Conservation (phyloP, 2,329 filamentous ascomycete genomes). For the Elsinoe necatrix region DNA sequence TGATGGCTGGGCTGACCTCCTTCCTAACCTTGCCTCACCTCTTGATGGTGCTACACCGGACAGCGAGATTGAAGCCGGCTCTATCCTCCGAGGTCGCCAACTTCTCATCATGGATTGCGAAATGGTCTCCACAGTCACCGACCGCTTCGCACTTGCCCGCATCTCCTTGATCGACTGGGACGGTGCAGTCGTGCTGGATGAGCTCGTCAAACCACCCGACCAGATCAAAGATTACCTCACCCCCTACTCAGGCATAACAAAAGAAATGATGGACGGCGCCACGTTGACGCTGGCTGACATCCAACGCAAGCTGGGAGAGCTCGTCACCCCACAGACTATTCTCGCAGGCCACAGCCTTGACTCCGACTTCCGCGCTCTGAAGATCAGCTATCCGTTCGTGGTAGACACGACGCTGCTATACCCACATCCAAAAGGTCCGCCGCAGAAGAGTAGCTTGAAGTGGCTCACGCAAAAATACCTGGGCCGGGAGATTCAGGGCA, state of each 20-base stretch:
- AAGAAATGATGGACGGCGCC: conserved; percentile 70
- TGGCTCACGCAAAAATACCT: conserved; percentile 83
- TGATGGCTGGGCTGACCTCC: conserved; percentile 71
- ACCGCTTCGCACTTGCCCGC: conserved; percentile 74
- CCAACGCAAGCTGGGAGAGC: conserved; percentile 56
- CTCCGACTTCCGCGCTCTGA: conserved; percentile 74
- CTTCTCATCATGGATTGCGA: conserved; percentile 87
- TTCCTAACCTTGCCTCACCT: conserved; percentile 52
- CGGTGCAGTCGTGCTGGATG: conserved; percentile 72
- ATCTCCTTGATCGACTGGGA: conserved; percentile 84
- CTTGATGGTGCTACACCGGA: conserved; percentile 57
- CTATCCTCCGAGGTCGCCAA: conserved; percentile 71
- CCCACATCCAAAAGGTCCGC: conserved; percentile 81
- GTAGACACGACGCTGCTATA: conserved; percentile 86
- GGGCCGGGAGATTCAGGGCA: conserved; percentile 75
- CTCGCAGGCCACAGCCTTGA: conserved; percentile 75
- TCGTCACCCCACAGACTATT: conserved; percentile 65
- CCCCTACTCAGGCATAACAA: conserved; percentile 76
- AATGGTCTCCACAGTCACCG: conserved; percentile 78
- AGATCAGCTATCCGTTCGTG: conserved; percentile 83
- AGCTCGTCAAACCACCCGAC: conserved; percentile 81
- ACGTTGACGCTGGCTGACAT: conserved; percentile 79
- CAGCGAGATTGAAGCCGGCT: conserved; percentile 65
- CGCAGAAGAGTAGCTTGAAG: conserved; percentile 83
- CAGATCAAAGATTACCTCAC: conserved; percentile 93